Evolutionary conservation across 805 yeast species (phyloP).

Genomic region (Ogataea parapolymorpha): DNA sequence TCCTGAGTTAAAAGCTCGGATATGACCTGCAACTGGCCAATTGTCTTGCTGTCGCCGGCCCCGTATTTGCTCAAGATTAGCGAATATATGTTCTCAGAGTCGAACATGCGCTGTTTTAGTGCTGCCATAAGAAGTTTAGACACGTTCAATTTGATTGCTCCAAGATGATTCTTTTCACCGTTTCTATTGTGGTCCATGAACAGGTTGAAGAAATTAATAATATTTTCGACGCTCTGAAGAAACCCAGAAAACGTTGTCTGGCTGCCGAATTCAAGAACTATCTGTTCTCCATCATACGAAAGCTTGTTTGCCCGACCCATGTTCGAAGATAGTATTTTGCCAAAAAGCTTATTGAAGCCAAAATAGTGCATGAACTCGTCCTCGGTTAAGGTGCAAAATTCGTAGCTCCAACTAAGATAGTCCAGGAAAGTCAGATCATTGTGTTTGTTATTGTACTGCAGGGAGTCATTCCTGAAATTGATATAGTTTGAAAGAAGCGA

Average conservation of each 20-base stretch:
- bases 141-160: slow-evolving; percentile 16
- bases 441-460: not conserved
- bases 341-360: slow-evolving; percentile 24
- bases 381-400: slow-evolving; percentile 4
- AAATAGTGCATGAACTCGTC: slow-evolving; percentile 13
- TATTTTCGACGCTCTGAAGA: slow-evolving; percentile 19
- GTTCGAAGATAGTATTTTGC: slow-evolving; percentile 6
- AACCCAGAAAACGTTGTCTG: slow-evolving; percentile 4
- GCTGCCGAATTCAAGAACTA: slow-evolving; percentile 5
- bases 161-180: slow-evolving; percentile 8
- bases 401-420: slow-evolving; percentile 3
- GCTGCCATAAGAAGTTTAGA: slow-evolving; percentile 20
- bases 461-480: not conserved
- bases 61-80: slow-evolving; percentile 24
- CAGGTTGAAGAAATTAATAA: slow-evolving; percentile 24
- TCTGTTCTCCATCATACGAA: slow-evolving; percentile 1
- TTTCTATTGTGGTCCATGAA: slow-evolving; percentile 14
- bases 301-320: slow-evolving; percentile 10
- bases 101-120: slow-evolving; percentile 24
- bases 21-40: slow-evolving; percentile 17
- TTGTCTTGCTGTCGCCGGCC: slow-evolving; percentile 3
- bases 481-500: not conserved
- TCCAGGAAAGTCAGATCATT: slow-evolving; percentile 3
- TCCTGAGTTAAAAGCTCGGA: slow-evolving; percentile 22
- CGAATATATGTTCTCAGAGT: slow-evolving; percentile 24